phyloP scores from a whole-genome alignment of 2,329 filamentous ascomycete genomes.

The Microascus cirrosus region DNA sequence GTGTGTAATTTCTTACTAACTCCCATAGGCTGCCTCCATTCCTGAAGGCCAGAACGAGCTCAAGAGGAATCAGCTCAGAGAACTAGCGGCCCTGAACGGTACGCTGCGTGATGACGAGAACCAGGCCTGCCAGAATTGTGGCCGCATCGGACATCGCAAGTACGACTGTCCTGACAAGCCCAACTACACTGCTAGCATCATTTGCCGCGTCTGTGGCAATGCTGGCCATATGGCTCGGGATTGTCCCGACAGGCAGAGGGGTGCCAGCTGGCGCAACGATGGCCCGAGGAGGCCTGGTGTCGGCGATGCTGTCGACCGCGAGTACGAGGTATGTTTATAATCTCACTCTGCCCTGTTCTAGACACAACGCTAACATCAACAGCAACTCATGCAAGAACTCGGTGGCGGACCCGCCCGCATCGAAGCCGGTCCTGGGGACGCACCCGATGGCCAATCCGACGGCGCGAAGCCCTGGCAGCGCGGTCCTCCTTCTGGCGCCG shows the following conservation, averaged over 20 bases:
- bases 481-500: slow-evolving; percentile 73
- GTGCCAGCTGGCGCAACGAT: slow-evolving; percentile 84
- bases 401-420: slow-evolving; percentile 74
- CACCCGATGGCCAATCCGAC: slow-evolving; percentile 30
- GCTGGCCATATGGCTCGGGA: slow-evolving; percentile 97
- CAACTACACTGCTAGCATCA: slow-evolving; percentile 98
- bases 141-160: slow-evolving; percentile 96
- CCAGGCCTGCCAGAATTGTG: slow-evolving; percentile 98
- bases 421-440: slow-evolving; percentile 62
- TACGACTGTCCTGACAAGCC: slow-evolving; percentile 97
- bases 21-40: slow-evolving; percentile 78
- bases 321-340: slow-evolving; percentile 70
- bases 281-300: slow-evolving; percentile 37
- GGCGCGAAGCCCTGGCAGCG: slow-evolving; percentile 81
- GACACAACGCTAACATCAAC: slow-evolving; percentile 25
- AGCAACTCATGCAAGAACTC: slow-evolving; percentile 97
- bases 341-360: background rate
- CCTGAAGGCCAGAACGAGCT: slow-evolving; percentile 98
- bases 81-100: slow-evolving; percentile 95
- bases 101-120: slow-evolving; percentile 98
- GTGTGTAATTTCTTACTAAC: slow-evolving; percentile 1
- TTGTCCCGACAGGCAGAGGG: slow-evolving; percentile 88
- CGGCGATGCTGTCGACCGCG: slow-evolving; percentile 80
- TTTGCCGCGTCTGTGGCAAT: slow-evolving; percentile 95
- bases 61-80: slow-evolving; percentile 95